Conservation (phyloP, 2,329 filamentous ascomycete species). For the Monosporascus cannonballus region DNA sequence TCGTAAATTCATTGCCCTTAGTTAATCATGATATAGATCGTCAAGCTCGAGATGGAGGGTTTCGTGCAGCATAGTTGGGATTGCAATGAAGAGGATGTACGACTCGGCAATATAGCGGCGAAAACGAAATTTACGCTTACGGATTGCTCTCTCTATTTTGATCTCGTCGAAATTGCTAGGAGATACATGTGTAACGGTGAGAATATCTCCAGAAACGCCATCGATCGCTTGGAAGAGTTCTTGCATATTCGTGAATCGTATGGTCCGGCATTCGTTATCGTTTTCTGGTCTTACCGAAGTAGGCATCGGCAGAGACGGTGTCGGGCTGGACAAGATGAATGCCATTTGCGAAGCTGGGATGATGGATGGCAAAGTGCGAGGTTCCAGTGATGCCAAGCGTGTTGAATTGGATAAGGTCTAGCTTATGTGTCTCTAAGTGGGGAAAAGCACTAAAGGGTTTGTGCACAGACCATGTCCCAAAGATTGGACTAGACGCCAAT, state of each 20-base stretch:
- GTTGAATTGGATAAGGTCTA: too few species aligned
- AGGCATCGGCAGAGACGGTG: background rate
- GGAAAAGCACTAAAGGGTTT: too few species aligned
- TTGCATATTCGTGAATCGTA: constrained; percentile 1
- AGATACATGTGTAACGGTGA: background rate
- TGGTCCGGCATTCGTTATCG: background rate
- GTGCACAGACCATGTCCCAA: too few species aligned
- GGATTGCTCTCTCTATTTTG: background rate
- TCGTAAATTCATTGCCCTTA: background rate
- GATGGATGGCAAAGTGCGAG: too few species aligned
- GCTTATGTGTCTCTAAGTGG: too few species aligned
- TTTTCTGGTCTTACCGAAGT: background rate
- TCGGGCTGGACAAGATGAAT: too few species aligned
- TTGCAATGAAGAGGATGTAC: constrained; percentile 2
- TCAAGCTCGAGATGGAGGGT: background rate
- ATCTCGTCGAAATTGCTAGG: background rate
- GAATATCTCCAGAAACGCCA: background rate
- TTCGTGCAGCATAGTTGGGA: constrained; percentile 1
- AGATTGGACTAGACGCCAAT: too few species aligned
- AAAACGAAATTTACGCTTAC: constrained; percentile 1
- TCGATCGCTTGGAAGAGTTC: constrained; percentile 1
- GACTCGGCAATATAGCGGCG: constrained; percentile 1
- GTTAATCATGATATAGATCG: background rate
- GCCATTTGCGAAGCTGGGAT: too few species aligned
- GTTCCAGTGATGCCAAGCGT: too few species aligned